These are phyloP conservation scores for Vitis vinifera DNA, from an alignment of 164 flowering plant genomes.

Conservation along the genomic window DNA sequence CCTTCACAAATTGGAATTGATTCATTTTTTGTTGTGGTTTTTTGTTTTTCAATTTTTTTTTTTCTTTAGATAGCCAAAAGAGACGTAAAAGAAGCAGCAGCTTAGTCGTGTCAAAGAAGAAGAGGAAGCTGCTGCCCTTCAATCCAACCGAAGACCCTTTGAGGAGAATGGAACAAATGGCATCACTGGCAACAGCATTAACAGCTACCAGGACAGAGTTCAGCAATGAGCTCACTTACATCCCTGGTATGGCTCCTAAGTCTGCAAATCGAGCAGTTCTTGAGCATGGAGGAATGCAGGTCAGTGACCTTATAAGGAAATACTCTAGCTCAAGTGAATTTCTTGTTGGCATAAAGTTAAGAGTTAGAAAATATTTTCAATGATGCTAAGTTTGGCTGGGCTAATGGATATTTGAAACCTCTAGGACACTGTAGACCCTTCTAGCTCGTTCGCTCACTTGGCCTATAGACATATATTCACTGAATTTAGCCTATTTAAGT, in stretches of 20 bases:
- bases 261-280: slow-evolving; percentile 66
- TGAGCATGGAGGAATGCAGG: slow-evolving; percentile 94
- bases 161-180: slow-evolving; percentile 82
- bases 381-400: background rate
- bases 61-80: slow-evolving; percentile 38
- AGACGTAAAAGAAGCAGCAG: slow-evolving; percentile 44
- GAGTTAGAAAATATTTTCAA: background rate
- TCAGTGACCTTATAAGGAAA: slow-evolving; percentile 16
- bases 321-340: background rate
- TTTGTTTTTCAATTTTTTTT: background rate
- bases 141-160: slow-evolving; percentile 61
- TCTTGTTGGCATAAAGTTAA: too few relatives aligned
- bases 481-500: background rate
- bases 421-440: background rate
- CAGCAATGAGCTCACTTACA: slow-evolving; percentile 76
- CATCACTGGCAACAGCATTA: slow-evolving; percentile 86
- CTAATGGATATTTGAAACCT: background rate
- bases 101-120: slow-evolving; percentile 67
- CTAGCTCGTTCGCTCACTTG: background rate
- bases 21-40: background rate
- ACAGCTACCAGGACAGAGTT: slow-evolving; percentile 59
- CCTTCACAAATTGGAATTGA: background rate
- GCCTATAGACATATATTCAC: background rate
- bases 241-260: slow-evolving; percentile 77
- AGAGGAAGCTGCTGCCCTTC: slow-evolving; percentile 68